Percentiles rank a stretch among this genome's conserved stretches.
These are phyloP conservation scores for Orbilia brochopaga DNA, from an alignment of 2,329 filamentous ascomycete genomes.

Conservation along the genomic window DNA sequence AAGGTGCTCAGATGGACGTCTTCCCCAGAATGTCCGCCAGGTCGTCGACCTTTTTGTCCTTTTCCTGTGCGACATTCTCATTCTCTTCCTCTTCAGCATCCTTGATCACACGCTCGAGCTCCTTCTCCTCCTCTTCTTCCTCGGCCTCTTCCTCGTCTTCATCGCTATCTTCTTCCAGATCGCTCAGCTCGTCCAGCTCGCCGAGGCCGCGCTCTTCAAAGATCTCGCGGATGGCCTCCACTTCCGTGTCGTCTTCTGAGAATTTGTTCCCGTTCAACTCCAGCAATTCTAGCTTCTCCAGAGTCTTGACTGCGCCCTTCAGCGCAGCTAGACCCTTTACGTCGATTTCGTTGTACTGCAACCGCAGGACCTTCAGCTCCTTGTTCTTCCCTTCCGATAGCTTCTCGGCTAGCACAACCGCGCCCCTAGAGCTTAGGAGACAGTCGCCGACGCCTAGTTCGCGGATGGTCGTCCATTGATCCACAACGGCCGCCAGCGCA, in stretches of 20 bases:
- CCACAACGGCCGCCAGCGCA: constrained; percentile 76
- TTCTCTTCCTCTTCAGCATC: constrained; percentile 75
- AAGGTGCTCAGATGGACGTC: constrained; percentile 50
- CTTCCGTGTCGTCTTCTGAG: constrained; percentile 78
- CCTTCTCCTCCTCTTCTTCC: constrained; percentile 70
- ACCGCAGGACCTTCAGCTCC: constrained; percentile 77
- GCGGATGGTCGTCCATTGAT: constrained; percentile 74
- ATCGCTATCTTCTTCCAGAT: constrained; percentile 76
- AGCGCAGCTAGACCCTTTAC: constrained; percentile 74
- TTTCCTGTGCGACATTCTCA: constrained; percentile 71
- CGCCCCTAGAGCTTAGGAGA: constrained; percentile 78
- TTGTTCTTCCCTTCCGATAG: constrained; percentile 76
- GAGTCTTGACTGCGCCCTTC: constrained; percentile 69
- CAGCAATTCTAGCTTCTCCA: constrained; percentile 80
- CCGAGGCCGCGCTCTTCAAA: constrained; percentile 69
- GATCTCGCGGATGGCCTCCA: constrained; percentile 79
- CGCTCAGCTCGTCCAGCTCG: constrained; percentile 83
- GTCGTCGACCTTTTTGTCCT: constrained; percentile 53
- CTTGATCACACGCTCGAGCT: constrained; percentile 72
- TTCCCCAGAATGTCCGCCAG: constrained; percentile 53
- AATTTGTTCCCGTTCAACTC: constrained; percentile 98
- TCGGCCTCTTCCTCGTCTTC: constrained; percentile 73
- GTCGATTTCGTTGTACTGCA: constrained; percentile 96
- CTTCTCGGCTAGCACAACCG: constrained; percentile 73
- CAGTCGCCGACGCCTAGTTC: constrained; percentile 92